phyloP scores from a whole-genome alignment of 148 eudicot species.

The Euryodendron excelsum region DNA sequence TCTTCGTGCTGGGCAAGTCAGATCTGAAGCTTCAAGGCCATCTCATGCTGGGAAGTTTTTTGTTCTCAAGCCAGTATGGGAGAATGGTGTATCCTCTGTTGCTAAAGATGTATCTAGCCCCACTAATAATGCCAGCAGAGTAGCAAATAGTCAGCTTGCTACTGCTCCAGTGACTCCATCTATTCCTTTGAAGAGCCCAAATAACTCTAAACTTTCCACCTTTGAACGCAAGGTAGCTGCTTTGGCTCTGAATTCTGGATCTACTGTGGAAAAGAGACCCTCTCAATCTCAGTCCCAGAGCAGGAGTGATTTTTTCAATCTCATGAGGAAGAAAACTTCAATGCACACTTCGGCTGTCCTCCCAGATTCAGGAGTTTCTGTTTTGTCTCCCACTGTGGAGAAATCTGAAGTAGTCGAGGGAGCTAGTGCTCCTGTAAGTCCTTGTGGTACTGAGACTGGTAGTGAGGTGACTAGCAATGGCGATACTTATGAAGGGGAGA shows the following conservation, averaged over 20 bases:
- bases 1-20: constrained; percentile 42
- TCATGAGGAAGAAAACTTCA: constrained; percentile 72
- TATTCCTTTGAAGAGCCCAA: constrained; percentile 34
- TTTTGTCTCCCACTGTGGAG: constrained; percentile 31
- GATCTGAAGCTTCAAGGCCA: constrained; percentile 42
- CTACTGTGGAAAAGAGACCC: constrained; percentile 53
- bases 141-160: constrained; percentile 39
- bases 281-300: constrained; percentile 61
- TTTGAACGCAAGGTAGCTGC: constrained; percentile 46
- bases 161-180: constrained; percentile 32
- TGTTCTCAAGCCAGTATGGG: constrained; percentile 68
- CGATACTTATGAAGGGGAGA: constrained; percentile 34
- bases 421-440: constrained; percentile 19
- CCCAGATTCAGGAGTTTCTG: constrained; percentile 31
- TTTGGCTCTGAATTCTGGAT: constrained; percentile 33
- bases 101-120: constrained; percentile 46
- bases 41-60: constrained; percentile 52
- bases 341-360: constrained; percentile 18
- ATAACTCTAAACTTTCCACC: constrained; percentile 28
- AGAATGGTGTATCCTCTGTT: constrained; percentile 38
- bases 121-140: constrained; percentile 30
- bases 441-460: constrained; percentile 28
- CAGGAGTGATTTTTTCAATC: constrained; percentile 78
- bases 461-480: constrained; percentile 44
- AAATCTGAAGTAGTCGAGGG: constrained; percentile 39